Percentiles rank a stretch among this genome's conserved stretches.
Evolutionary conservation across 1,284 basidiomycete species (phyloP).

Genomic region (Leucoagaricus sp.): DNA sequence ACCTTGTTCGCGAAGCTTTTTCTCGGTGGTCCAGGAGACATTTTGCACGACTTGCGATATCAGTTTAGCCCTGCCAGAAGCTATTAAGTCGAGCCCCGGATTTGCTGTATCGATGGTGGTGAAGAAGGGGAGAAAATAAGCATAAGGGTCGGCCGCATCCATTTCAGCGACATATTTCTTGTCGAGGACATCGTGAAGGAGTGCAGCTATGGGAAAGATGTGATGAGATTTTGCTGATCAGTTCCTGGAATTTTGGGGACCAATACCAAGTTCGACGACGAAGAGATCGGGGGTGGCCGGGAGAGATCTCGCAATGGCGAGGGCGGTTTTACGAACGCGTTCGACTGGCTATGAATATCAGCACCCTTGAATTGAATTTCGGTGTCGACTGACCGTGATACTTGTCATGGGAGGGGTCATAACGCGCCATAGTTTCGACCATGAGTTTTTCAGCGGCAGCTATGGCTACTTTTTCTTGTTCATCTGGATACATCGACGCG

Average conservation of each 20-base stretch:
- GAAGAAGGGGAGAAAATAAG: conserved; percentile 72
- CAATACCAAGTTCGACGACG: conserved; percentile 67
- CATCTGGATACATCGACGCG: conserved; percentile 38
- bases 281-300: conserved; percentile 61
- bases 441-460: conserved; percentile 70
- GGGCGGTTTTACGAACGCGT: conserved; percentile 77
- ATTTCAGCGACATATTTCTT: conserved; percentile 76
- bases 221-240: neutral
- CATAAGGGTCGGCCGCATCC: conserved; percentile 60
- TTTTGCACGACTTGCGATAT: conserved; percentile 74
- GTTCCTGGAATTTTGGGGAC: neutral
- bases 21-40: conserved; percentile 88
- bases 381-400: conserved; percentile 67
- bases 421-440: conserved; percentile 75
- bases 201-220: conserved; percentile 51
- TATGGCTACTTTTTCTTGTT: conserved; percentile 47
- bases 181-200: conserved; percentile 89
- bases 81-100: conserved; percentile 52
- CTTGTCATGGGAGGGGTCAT: conserved; percentile 90
- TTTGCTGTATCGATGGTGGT: conserved; percentile 40
- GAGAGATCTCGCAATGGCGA: conserved; percentile 62
- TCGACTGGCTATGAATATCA: conserved; percentile 53
- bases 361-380: conserved; percentile 6
- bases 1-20: conserved; percentile 56
- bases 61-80: conserved; percentile 57